phyloP scores from a whole-genome alignment of 1,284 basidiomycete genomes.

The Puccinia brachypodii region DNA sequence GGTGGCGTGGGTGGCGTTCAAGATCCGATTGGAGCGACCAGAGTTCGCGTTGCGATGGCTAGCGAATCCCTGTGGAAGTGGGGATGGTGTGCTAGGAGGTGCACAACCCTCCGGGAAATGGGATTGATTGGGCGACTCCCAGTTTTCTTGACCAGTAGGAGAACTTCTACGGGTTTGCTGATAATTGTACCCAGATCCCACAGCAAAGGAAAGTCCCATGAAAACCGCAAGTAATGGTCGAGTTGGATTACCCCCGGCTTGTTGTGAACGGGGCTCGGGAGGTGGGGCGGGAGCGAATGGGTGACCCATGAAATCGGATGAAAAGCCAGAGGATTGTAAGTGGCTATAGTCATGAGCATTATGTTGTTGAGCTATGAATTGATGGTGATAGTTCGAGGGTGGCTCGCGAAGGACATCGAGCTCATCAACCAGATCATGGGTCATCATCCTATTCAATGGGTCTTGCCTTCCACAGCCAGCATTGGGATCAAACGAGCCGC shows the following conservation, averaged over 20 bases:
- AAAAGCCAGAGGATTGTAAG: constrained; percentile 27
- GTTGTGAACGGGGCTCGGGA: constrained; percentile 11
- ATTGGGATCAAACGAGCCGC: background rate
- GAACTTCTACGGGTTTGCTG: constrained; percentile 10
- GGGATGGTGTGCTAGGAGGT: background rate
- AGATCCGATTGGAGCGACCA: background rate
- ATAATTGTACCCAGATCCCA: constrained; percentile 41
- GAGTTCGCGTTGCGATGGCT: background rate
- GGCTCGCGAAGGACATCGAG: constrained; percentile 21
- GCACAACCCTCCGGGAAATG: background rate
- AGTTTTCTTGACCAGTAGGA: background rate
- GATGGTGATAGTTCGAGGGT: constrained; percentile 21
- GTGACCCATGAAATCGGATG: constrained; percentile 21
- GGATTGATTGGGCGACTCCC: background rate
- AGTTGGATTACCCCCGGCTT: background rate
- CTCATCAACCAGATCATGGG: constrained; percentile 37
- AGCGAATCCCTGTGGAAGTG: constrained; percentile 4
- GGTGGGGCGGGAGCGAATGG: constrained; percentile 32
- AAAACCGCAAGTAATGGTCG: constrained; percentile 32
- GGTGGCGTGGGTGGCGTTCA: background rate
- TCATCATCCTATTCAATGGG: constrained; percentile 6
- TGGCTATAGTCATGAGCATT: constrained; percentile 26
- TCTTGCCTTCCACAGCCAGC: background rate
- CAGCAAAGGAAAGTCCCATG: constrained; percentile 45
- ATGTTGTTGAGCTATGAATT: background rate